These are phyloP conservation scores for Diphasiastrum complanatum DNA, from an alignment of 83 land plant species.

Conservation along the genomic window DNA sequence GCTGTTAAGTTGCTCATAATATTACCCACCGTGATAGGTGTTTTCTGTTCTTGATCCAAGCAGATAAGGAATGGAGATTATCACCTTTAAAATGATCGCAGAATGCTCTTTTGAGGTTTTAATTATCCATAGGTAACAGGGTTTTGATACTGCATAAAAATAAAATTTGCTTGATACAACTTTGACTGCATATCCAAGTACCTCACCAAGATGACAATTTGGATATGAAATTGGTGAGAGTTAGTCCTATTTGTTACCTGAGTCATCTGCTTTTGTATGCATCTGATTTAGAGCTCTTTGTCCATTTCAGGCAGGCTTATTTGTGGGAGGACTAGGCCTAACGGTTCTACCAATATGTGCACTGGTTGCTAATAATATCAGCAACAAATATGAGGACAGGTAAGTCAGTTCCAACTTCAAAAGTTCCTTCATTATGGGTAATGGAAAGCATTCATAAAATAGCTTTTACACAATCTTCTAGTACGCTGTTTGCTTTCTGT, in stretches of 20 bases:
- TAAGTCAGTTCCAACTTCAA: not conserved
- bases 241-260: not conserved
- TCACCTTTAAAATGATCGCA: no score
- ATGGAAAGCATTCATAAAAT: not conserved
- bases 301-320: slow-evolving; percentile 25
- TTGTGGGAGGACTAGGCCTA: slow-evolving; percentile 27
- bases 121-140: no score
- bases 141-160: no score
- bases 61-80: no score
- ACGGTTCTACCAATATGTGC: slow-evolving; percentile 35
- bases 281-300: not conserved
- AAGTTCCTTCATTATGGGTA: not conserved
- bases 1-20: no score
- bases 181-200: no score
- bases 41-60: no score
- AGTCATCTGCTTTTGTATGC: not conserved
- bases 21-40: no score
- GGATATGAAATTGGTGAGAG: no score
- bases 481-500: not conserved
- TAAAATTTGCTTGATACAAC: no score
- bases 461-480: not conserved
- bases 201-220: no score
- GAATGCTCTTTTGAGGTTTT: no score
- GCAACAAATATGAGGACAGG: slow-evolving; percentile 34
- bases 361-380: slow-evolving; percentile 35